Evolutionary conservation across 306 rosid species (phyloP), one percentile per base, ranked within the genome.

Genomic region (Vachellia collinsii): DNA sequence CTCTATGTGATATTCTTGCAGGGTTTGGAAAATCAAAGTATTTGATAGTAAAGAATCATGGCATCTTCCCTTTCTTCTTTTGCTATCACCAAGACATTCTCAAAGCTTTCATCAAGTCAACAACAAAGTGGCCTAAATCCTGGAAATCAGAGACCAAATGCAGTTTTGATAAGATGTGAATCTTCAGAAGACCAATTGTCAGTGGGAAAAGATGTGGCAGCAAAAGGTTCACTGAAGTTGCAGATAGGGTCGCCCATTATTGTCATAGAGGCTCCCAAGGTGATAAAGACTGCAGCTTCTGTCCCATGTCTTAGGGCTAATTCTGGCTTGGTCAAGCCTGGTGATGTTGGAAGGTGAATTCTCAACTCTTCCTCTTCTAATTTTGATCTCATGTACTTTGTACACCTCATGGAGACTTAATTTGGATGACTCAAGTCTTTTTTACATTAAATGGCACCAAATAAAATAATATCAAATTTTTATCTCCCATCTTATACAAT

Each of bases 261-360:
- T 39, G 77, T 94, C 3, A 79, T 68, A 48, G 97, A 94, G 82
- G 94, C 98, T 78, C 98, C 98, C 12, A 86, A 84, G 70, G 83
- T 89, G 89, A 84, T 92, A 5, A 91, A 91, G 75, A 91, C 93
- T 50, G 92, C 97, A 25, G 92, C 94, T 39, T 84, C 94, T 3
- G 79, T 94, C 25, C 94, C 97, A 4, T 92, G 94, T 78, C 92
- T 94, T 12, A 88, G 88, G 47, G 87, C 86, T 36, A 94, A 92
- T 78, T 78, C 92, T 62, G 92, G 97, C 64, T 81, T 90, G 69
- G 89, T 94, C 63, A 92, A 92, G 25, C 82, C 97, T 48, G 97
- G 98, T 36, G 98, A 91, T 51, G 97, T 94, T 36, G 94, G 97
- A 87, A 90, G 98, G 98, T 91, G 34, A 29, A 81, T 53, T 70